Evolutionary conservation across 495 filamentous ascomycete species (phyloP), one percentile per base, ranked within the genome.

Genomic region (Glarea lozoyensis): DNA sequence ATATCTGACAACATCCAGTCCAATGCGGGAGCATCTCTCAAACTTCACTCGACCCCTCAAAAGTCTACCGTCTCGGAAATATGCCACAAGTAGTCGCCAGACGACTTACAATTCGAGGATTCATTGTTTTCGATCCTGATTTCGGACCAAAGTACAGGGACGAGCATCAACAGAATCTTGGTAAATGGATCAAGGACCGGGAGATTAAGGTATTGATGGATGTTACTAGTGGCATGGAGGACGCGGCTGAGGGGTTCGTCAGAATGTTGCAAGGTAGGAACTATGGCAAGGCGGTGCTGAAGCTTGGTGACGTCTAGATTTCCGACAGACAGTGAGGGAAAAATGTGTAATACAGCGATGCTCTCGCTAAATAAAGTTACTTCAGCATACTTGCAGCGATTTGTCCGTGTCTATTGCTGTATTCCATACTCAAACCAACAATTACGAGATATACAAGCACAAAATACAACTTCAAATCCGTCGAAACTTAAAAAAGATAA

Each of bases 211-310:
- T 76, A 24, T 72, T 82, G 59, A 69, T 79, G 41, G 63, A 68
- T 52, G 64, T 87, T 46, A 88, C 82, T 1, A 67, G 79, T 13
- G 89, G 90, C n/a, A 85, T 94, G 45, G 89, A 94, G 38, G 82
- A 88, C 46, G 79, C 81, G 4, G 64, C 79, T 23, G 76, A 88
- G 37, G 89, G 84, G 11, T 67, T 94, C 24, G 51, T 95, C 12
- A 86, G 82, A 12, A 80, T 96, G 67, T 68, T 94, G 44, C 56
- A 80, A 57, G 90, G 89, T 27, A 76, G 86, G 59, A 96, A 96
- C 67, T 82, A 86, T 69, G 89, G 90, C 49, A 96, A 95, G 70
- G 86, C 87, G 23, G 73, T 92, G 16, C 48, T 94, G 48, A 81
- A 86, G 65, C 77, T 89, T 44, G 63, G n/a, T n/a, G n/a, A n/a